Conservation (phyloP, 257 asterid genomes). For the Penstemon eatonii region DNA sequence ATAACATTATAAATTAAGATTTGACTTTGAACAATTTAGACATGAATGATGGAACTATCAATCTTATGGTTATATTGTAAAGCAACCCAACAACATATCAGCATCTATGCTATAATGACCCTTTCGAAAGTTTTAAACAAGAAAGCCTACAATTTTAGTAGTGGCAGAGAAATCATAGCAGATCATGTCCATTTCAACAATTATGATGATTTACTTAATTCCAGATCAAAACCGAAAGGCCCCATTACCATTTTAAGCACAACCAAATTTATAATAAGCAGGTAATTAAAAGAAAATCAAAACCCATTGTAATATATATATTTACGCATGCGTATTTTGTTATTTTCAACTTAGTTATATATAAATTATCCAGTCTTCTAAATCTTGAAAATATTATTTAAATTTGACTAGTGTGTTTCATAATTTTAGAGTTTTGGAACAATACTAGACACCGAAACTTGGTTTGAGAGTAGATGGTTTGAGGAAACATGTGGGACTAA, state of each 20-base stretch:
- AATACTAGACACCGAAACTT: too few species aligned
- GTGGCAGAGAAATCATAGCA: constrained; percentile 51
- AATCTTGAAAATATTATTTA: too few species aligned
- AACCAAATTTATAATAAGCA: background rate
- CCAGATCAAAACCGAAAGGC: constrained; percentile 26
- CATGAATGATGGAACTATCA: constrained; percentile 24
- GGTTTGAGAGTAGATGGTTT: too few species aligned
- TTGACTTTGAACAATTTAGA: constrained; percentile 26
- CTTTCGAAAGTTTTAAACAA: constrained; percentile 37
- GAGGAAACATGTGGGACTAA: too few species aligned
- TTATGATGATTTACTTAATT: constrained; percentile 31
- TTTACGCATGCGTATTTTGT: too few species aligned
- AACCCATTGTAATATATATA: too few species aligned
- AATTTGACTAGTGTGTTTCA: too few species aligned
- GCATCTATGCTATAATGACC: constrained; percentile 33
- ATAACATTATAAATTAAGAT: constrained; percentile 10
- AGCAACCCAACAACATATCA: constrained; percentile 34
- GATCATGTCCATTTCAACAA: constrained; percentile 40
- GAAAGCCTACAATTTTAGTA: constrained; percentile 35
- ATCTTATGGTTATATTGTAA: constrained; percentile 17
- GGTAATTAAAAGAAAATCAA: background rate
- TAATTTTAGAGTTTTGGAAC: too few species aligned
- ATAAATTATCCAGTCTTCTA: too few species aligned
- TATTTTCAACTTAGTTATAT: too few species aligned
- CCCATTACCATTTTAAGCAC: constrained; percentile 16